Evolutionary conservation across 164 flowering plant genomes (phyloP).

Genomic region (Aristolochia californica): DNA sequence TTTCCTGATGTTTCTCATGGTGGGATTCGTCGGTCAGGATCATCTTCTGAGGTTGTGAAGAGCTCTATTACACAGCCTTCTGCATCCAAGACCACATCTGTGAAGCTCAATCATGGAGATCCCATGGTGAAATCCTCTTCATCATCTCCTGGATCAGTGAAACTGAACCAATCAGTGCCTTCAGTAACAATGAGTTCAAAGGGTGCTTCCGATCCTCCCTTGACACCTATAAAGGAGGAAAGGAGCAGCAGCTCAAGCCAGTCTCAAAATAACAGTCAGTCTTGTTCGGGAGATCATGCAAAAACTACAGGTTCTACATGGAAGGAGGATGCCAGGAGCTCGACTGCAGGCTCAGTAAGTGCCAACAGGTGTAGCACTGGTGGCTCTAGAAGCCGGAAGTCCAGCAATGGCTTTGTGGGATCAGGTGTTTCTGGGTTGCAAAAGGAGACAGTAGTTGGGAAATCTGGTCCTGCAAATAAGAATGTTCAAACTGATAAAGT

Average conservation of each 20-base stretch:
- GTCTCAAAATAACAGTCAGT: slow-evolving; percentile 73
- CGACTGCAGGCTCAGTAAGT: slow-evolving; percentile 50
- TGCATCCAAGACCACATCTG: slow-evolving; percentile 35
- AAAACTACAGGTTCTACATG: slow-evolving; percentile 34
- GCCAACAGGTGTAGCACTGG: slow-evolving; percentile 38
- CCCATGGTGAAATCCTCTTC: slow-evolving; percentile 34
- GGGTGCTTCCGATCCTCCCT: slow-evolving; percentile 28
- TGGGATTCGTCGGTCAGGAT: slow-evolving; percentile 39
- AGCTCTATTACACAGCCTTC: slow-evolving; percentile 41
- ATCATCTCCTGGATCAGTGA: slow-evolving; percentile 35
- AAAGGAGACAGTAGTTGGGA: slow-evolving; percentile 40
- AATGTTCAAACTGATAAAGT: slow-evolving; percentile 37
- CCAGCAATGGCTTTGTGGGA: slow-evolving; percentile 42
- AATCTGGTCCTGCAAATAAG: slow-evolving; percentile 29
- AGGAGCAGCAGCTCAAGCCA: slow-evolving; percentile 75
- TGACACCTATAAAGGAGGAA: slow-evolving; percentile 31
- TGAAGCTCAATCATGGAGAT: slow-evolving; percentile 40
- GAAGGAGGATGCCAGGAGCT: slow-evolving; percentile 71
- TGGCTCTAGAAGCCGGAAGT: slow-evolving; percentile 49
- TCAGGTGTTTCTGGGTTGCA: slow-evolving; percentile 34
- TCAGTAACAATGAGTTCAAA: slow-evolving; percentile 20
- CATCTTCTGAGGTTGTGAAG: slow-evolving; percentile 48
- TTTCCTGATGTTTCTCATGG: slow-evolving; percentile 47
- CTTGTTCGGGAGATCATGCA: slow-evolving; percentile 63
- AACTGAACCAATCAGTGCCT: slow-evolving; percentile 28